These are phyloP conservation scores for Fusarium praegraminearum DNA, from an alignment of 2,329 filamentous ascomycete species.

Conservation along the genomic window DNA sequence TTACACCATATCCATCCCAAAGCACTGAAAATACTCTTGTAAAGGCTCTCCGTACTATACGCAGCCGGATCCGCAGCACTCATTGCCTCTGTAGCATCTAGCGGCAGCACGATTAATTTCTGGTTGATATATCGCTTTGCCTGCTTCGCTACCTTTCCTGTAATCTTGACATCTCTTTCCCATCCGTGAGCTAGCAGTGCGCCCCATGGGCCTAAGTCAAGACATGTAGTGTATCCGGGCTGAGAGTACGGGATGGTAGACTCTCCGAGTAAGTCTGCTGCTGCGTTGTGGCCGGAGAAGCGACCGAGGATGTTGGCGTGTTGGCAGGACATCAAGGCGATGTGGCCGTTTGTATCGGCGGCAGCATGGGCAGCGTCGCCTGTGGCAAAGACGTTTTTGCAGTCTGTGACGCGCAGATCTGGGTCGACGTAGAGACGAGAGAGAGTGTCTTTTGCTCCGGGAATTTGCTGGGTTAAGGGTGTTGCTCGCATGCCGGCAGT, in stretches of 20 bases:
- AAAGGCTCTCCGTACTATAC: background rate
- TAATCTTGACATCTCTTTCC: conserved; percentile 47
- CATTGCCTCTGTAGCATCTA: background rate
- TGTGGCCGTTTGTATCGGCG: conserved; percentile 45
- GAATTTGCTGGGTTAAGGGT: conserved; percentile 51
- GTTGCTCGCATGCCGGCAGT: conserved; percentile 53
- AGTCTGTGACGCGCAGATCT: conserved; percentile 7
- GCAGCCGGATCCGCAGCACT: background rate
- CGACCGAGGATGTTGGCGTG: conserved; percentile 54
- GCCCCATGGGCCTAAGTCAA: conserved; percentile 53
- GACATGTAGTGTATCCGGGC: conserved; percentile 49
- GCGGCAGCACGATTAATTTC: conserved; percentile 14
- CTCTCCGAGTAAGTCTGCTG: conserved; percentile 50
- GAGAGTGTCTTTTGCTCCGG: conserved; percentile 43
- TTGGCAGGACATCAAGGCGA: conserved; percentile 55
- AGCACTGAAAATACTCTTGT: background rate
- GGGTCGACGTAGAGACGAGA: conserved; percentile 15
- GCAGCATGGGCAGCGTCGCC: conserved; percentile 51
- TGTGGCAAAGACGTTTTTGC: conserved; percentile 33
- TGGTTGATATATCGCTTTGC: conserved; percentile 53
- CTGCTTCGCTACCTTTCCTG: conserved; percentile 49
- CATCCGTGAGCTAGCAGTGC: conserved; percentile 50
- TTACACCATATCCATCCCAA: background rate
- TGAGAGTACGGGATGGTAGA: conserved; percentile 48
- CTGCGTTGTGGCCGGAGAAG: conserved; percentile 51